Evolutionary conservation across 371 early-diverging fungal genomes (phyloP).

Genomic region (Lichtheimia corymbifera): DNA sequence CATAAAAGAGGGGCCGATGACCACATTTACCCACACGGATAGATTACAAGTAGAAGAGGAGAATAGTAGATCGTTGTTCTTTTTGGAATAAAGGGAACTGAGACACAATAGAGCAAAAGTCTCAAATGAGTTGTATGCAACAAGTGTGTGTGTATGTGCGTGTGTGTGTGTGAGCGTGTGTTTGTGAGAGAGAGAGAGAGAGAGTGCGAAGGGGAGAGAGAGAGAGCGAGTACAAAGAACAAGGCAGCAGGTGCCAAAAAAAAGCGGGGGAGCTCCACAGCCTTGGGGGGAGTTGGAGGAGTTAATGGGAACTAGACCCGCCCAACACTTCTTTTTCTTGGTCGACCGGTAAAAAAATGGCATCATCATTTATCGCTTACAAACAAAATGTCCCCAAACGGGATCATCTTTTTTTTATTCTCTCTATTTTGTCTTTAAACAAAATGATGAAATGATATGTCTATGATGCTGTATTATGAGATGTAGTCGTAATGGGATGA

Average conservation of each 20-base stretch:
- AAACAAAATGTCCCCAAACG: neutral
- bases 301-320: neutral
- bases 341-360: neutral
- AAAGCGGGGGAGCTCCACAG: neutral
- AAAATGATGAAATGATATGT: neutral
- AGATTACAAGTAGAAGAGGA: too few species aligned
- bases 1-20: too few species aligned
- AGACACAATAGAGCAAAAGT: neutral
- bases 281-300: neutral
- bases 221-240: neutral
- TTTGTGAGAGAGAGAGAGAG: neutral
- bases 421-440: neutral
- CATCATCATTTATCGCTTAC: neutral
- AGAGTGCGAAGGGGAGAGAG: neutral
- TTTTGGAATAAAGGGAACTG: neutral
- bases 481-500: neutral
- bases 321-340: neutral
- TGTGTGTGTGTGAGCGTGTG: neutral
- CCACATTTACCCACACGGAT: too few species aligned
- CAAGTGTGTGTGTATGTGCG: neutral
- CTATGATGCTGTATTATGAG: neutral
- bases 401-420: neutral
- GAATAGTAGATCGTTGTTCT: neutral
- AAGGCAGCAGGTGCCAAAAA: conserved; percentile 4
- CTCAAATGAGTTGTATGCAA: neutral